Percentiles rank a stretch among this genome's conserved stretches.
Conservation (phyloP, 257 asterid species). For the Fraxinus anomala region DNA sequence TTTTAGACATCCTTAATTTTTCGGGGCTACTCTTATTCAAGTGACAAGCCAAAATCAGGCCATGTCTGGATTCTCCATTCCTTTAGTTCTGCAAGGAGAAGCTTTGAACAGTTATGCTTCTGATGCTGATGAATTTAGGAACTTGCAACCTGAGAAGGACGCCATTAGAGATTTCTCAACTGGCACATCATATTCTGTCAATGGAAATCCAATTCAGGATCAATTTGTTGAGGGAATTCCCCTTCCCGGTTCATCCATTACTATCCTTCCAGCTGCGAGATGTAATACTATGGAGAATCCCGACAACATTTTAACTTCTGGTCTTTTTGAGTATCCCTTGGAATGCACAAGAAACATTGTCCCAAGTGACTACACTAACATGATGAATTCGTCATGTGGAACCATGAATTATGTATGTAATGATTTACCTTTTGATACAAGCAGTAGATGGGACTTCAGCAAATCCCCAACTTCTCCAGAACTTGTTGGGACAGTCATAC, state of each 20-base stretch:
- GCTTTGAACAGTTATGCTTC: constrained; percentile 32
- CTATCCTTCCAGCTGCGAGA: constrained; percentile 36
- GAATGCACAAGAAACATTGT: constrained; percentile 29
- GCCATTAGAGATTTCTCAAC: constrained; percentile 25
- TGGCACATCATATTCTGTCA: constrained; percentile 36
- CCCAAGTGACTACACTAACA: constrained; percentile 26
- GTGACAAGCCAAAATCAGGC: constrained; percentile 35
- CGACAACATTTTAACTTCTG: constrained; percentile 26
- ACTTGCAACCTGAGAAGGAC: constrained; percentile 27
- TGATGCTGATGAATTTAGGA: constrained; percentile 32
- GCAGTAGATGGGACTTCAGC: constrained; percentile 41
- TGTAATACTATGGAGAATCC: constrained; percentile 28
- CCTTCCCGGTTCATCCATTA: constrained; percentile 31
- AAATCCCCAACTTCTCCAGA: constrained; percentile 34
- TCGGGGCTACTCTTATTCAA: constrained; percentile 28
- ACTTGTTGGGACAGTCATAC: constrained; percentile 26
- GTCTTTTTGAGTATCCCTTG: constrained; percentile 33
- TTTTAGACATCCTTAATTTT: constrained; percentile 31
- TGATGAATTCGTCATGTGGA: constrained; percentile 34
- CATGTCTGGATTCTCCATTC: constrained; percentile 40
- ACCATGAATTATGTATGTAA: constrained; percentile 22
- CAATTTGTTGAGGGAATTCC: constrained; percentile 41
- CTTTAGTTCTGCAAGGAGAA: constrained; percentile 41
- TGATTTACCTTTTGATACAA: constrained; percentile 32
- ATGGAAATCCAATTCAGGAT: constrained; percentile 24